These are phyloP conservation scores for Ascodesmis nigricans DNA, from an alignment of 495 filamentous ascomycete species.

Conservation along the genomic window DNA sequence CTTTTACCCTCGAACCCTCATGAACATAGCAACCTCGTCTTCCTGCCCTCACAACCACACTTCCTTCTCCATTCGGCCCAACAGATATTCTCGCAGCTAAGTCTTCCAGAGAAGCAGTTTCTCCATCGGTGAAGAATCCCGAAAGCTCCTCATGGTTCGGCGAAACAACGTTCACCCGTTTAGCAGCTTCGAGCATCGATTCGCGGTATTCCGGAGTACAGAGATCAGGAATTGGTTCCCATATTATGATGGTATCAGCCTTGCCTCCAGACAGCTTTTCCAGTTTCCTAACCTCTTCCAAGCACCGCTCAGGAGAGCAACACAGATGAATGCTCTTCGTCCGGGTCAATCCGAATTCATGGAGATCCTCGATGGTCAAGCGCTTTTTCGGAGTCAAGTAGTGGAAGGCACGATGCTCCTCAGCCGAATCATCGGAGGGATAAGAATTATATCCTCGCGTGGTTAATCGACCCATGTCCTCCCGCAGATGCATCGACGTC, in stretches of 20 bases:
- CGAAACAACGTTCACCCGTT: slow-evolving; percentile 55
- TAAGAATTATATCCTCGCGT: slow-evolving; percentile 90
- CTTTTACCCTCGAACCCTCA: too few species aligned
- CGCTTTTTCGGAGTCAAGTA: slow-evolving; percentile 75
- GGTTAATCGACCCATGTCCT: slow-evolving; percentile 44
- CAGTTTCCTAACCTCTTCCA: slow-evolving; percentile 17
- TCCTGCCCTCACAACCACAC: slow-evolving; percentile 31
- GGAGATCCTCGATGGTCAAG: slow-evolving; percentile 38
- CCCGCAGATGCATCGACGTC: slow-evolving; percentile 46
- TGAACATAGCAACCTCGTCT: slow-evolving; percentile 26
- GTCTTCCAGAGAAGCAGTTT: slow-evolving; percentile 22
- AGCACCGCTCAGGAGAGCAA: slow-evolving; percentile 45
- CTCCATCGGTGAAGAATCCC: slow-evolving; percentile 44
- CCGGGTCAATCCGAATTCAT: slow-evolving; percentile 33
- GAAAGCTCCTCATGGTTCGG: slow-evolving; percentile 76
- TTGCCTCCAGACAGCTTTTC: not conserved
- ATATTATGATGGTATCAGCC: slow-evolving; percentile 41
- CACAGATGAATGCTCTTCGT: slow-evolving; percentile 72
- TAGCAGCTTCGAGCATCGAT: slow-evolving; percentile 12
- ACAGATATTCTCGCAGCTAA: slow-evolving; percentile 25
- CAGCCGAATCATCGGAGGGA: too few species aligned
- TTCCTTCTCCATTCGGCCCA: slow-evolving; percentile 26
- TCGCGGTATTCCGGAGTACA: slow-evolving; percentile 37
- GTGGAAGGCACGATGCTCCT: slow-evolving; percentile 44
- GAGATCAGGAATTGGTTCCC: slow-evolving; percentile 85